Evolutionary conservation across 768 basidiomycete genomes (phyloP), one percentile per base, ranked within the genome.

Genomic region (Boletus reticuloceps): DNA sequence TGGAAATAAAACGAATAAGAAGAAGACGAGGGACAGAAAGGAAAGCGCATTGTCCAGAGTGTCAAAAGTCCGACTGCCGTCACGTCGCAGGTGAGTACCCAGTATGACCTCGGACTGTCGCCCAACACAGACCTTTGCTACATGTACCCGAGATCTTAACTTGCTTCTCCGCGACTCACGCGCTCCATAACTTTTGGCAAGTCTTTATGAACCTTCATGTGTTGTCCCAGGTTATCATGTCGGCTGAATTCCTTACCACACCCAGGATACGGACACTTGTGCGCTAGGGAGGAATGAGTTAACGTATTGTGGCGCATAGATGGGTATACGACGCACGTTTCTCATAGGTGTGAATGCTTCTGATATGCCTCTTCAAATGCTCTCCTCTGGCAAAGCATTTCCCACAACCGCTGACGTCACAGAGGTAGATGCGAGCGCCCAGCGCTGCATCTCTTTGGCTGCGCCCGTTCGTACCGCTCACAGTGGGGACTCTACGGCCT

Each of bases 301-400:
- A 54, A 51, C 34, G 39, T 0, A 47, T 38, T 48, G 58, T 62
- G 54, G 44, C 57, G 38, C 44, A 19, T 4, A 22, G 16, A 31
- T 42, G 55, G 14, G 45, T 17, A 38, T 39, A 27, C 43, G 46
- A 62, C 91, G 71, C 66, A 94, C 93, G 93, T 77, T 92, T 94
- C 69, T 94, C 92, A 70, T 94, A 82, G 22, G 93, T 94, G 72
- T 95, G 93, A 51, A 95, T 92, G 64, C 87, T 88, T 61, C 91
- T 74, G 39, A 94, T 81, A 69, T 95, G 93, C 58, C 94, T 77
- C 78, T 94, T 94, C 59, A 96, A 74, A 69, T 96, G 94, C 72
- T 96, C 94, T 20, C 88, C 88, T 31, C 94, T 79, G 36, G 87
- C 85, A 71, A 96, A 95, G 63, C 86, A 89, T 73, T 94, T 94